Percentiles rank a stretch among this genome's conserved stretches.
Conservation (phyloP, 75 land plant genomes). For the Sequoia sempervirens region DNA sequence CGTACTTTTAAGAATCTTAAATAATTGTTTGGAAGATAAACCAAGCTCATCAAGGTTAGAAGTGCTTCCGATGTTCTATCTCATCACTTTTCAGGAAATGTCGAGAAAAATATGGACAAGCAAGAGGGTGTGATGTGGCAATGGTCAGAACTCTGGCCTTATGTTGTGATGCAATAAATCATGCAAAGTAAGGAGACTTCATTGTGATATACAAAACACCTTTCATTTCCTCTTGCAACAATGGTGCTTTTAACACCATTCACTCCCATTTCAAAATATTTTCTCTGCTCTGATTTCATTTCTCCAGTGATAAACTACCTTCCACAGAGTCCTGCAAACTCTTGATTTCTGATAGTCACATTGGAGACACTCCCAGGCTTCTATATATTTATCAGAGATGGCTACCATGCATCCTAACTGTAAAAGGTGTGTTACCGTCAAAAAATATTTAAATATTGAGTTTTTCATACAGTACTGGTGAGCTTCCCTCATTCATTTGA, state of each 20-base stretch:
- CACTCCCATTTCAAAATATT: not conserved
- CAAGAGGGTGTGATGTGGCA: constrained; percentile 64
- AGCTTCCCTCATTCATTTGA: not conserved
- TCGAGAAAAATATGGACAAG: constrained; percentile 50
- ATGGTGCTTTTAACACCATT: not conserved
- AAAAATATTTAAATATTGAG: not conserved
- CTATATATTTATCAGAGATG: constrained; percentile 83
- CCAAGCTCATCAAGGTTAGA: not conserved
- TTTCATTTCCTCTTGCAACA: not conserved
- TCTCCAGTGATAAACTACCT: constrained; percentile 27
- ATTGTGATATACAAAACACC: not conserved
- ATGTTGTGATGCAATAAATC: constrained; percentile 59
- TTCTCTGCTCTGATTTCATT: constrained; percentile 4
- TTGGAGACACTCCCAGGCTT: constrained; percentile 62
- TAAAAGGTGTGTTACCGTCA: constrained; percentile 40
- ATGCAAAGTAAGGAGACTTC: constrained; percentile 59
- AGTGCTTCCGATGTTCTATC: not conserved
- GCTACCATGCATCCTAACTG: constrained; percentile 50
- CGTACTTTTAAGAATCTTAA: not conserved
- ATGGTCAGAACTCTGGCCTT: constrained; percentile 71
- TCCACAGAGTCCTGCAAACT: constrained; percentile 40
- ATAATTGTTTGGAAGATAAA: not conserved
- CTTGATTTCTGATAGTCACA: constrained; percentile 67
- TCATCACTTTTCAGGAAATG: constrained; percentile 38
- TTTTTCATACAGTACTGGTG: not conserved